Evolutionary conservation across 2,329 filamentous ascomycete genomes (phyloP).

Genomic region (Hymenoscyphus fructigenus): DNA sequence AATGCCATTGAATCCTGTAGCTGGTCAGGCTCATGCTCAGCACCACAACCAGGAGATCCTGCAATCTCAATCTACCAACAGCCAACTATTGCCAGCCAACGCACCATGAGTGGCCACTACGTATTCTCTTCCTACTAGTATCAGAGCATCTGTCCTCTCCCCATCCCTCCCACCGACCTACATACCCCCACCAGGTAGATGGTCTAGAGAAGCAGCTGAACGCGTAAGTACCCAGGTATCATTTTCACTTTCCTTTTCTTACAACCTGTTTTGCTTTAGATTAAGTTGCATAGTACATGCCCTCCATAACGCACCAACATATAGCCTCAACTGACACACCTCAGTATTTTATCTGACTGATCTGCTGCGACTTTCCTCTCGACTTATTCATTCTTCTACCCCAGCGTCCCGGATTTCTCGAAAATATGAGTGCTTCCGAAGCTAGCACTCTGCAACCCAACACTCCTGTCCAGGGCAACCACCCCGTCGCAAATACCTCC

Average conservation of each 20-base stretch:
- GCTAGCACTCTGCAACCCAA: conserved; percentile 32
- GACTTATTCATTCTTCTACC: neutral
- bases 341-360: conserved; percentile 19
- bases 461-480: conserved; percentile 27
- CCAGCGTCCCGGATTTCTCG: conserved; percentile 4
- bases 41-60: neutral
- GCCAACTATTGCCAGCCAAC: neutral
- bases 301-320: conserved; percentile 18
- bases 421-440: conserved; percentile 33
- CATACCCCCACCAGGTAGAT: neutral
- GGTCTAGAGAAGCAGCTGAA: conserved; percentile 25
- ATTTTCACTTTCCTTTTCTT: neutral
- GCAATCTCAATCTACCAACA: neutral
- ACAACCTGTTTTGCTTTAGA: conserved; percentile 21
- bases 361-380: neutral
- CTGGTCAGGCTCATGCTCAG: neutral
- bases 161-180: neutral
- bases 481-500: conserved; percentile 25
- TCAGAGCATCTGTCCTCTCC: neutral
- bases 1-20: conserved; percentile 3
- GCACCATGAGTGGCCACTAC: neutral
- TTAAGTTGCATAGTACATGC: conserved; percentile 22
- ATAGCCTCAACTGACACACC: conserved; percentile 24
- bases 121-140: neutral
- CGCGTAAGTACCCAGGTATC: conserved; percentile 20